These are phyloP conservation scores for Syzygium oleosum DNA, from an alignment of 345 rosid genomes.

Conservation along the genomic window DNA sequence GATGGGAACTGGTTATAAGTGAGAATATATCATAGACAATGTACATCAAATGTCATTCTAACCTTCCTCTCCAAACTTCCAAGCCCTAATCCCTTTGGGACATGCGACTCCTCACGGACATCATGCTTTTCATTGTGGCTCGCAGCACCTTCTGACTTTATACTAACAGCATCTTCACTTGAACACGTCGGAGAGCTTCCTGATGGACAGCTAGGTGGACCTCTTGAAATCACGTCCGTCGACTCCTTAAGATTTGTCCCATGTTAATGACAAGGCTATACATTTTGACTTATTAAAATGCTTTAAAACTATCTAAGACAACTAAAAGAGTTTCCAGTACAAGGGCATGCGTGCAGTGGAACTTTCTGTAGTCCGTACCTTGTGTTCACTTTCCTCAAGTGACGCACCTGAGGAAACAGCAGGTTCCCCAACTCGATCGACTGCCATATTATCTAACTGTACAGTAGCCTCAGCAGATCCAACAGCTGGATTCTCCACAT, in stretches of 20 bases:
- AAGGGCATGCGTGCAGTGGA: not conserved
- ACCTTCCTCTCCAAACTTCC: conserved; percentile 88
- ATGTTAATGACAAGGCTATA: not conserved
- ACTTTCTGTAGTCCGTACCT: conserved; percentile 22
- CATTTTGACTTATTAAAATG: not conserved
- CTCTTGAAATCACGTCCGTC: conserved; percentile 26
- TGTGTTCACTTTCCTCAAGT: conserved; percentile 18
- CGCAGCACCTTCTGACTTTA: conserved; percentile 26
- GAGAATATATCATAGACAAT: not conserved
- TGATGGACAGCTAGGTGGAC: conserved; percentile 12
- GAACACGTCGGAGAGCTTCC: conserved; percentile 16
- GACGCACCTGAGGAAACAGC: conserved; percentile 6
- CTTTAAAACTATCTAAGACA: not conserved
- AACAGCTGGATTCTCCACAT: conserved; percentile 9
- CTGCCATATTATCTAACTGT: conserved; percentile 18
- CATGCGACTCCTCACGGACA: conserved; percentile 20
- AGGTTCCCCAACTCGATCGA: conserved; percentile 26
- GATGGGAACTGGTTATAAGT: not conserved
- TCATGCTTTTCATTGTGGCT: conserved; percentile 31
- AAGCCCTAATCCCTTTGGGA: conserved; percentile 84
- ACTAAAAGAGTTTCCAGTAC: not conserved
- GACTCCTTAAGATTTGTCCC: conserved; percentile 5
- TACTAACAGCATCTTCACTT: conserved; percentile 15
- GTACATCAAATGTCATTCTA: not conserved
- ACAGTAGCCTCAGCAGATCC: conserved; percentile 18